Base-by-base conservation (phyloP, 2,329 filamentous ascomycete species). In the Fusarium guadeloupense region DNA sequence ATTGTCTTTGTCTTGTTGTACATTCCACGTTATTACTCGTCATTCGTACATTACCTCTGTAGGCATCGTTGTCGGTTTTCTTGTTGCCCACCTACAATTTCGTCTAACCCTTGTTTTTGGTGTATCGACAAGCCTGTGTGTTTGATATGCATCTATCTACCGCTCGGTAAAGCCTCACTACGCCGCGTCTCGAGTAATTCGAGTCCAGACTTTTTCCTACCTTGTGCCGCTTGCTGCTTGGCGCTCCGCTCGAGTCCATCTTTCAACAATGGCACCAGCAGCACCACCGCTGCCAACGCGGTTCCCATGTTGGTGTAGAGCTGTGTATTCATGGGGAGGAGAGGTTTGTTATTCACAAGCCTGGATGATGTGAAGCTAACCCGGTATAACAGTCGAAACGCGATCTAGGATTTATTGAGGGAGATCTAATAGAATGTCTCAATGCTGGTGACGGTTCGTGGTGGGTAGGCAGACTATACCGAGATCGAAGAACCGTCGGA, bases 361-460 rank as follows among this genome's bases (percentile, higher is more conserved):
- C 14, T n/a, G 30, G n/a, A 28, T 14, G n/a, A 42, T 19, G 23
- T 38, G 17, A 38, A 13, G 53, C 72, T 74, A 51, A 74, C 59
- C 23, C 21, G 17, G 28, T 14, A 35, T n/a, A 14, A 42, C 56
- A 90, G 88, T 94, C 90, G 20, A 96, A 96, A 81, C 88, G 90
- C 75, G 95, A 99, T 74, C 84, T 99, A 54, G 95, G 95, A 14
- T 99, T 99, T 77, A 90, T 99, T 68, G 95, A 99, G 77, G 95
- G 95, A 63, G 95, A 99, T 77, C 78, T 99, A 66, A 99, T 99
- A 75, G 95, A 99, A 85, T 97, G 94, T 72, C 83, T 99, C 47
- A 99, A 99, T 75, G 95, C 95, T 17, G 95, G 95, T 62, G 95
- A 99, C 78, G 95, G 95, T 46, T 93, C 92, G 40, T 99, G 95